phyloP scores from a whole-genome alignment of 1,284 basidiomycete species.

The Cryptococcus floricola region DNA sequence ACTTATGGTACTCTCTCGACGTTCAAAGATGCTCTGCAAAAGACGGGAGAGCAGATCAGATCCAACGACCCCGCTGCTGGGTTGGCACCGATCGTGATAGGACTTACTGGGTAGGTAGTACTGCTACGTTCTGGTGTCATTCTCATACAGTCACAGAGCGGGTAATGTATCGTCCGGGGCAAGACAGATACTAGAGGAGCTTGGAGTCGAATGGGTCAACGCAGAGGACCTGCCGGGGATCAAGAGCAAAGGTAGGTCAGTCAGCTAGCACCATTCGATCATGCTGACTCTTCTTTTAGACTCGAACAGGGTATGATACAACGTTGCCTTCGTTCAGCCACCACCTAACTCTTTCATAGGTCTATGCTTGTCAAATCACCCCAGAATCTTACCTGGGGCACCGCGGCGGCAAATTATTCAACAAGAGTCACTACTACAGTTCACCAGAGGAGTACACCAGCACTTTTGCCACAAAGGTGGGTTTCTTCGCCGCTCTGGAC shows the following conservation, averaged over 20 bases:
- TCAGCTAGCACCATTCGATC: neutral
- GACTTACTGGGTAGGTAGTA: conserved; percentile 67
- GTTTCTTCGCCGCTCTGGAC: conserved; percentile 6
- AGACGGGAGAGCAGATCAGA: conserved; percentile 63
- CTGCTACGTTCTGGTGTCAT: too few relatives aligned
- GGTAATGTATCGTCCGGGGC: conserved; percentile 77
- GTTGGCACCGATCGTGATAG: conserved; percentile 73
- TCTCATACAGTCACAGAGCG: conserved; percentile 50
- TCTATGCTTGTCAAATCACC: conserved; percentile 72
- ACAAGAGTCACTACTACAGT: conserved; percentile 66
- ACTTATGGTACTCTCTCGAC: conserved; percentile 61
- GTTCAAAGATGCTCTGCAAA: conserved; percentile 58
- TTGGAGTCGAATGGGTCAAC: conserved; percentile 62
- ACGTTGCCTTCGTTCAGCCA: neutral
- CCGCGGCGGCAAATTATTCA: conserved; percentile 58
- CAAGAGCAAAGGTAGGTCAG: conserved; percentile 17
- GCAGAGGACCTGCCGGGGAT: conserved; percentile 60
- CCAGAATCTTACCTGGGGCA: conserved; percentile 66
- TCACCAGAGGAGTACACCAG: conserved; percentile 64
- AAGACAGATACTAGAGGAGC: conserved; percentile 64
- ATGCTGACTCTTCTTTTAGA: neutral
- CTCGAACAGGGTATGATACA: conserved; percentile 53
- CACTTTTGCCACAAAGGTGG: conserved; percentile 64
- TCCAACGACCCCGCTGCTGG: conserved; percentile 22
- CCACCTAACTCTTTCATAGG: conserved; percentile 45